These are phyloP conservation scores for Pythium angustatum DNA, from an alignment of 352 stramenopile genomes.

Conservation along the genomic window DNA sequence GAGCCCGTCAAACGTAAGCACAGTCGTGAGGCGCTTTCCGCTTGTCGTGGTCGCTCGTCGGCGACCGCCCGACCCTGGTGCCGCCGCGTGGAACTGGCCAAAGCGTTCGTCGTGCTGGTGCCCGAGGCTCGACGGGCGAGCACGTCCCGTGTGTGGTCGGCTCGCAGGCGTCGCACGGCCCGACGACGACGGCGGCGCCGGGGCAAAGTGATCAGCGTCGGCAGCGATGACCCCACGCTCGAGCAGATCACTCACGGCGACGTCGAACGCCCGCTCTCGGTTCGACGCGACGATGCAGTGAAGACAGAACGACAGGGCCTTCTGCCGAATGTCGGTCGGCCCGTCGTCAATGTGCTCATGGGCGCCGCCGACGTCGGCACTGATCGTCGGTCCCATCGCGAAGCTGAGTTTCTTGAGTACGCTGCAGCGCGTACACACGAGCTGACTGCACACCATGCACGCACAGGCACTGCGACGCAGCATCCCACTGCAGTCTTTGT, in stretches of 20 bases:
- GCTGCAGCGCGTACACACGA: constrained; percentile 31
- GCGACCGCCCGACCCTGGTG: neutral
- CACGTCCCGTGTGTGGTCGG: constrained; percentile 5
- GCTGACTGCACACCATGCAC: constrained; percentile 32
- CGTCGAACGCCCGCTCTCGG: constrained; percentile 21
- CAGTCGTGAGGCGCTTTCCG: constrained; percentile 21
- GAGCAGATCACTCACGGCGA: constrained; percentile 26
- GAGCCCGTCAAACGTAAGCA: constrained; percentile 5
- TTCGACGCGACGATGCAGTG: constrained; percentile 30
- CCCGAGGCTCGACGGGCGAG: constrained; percentile 14
- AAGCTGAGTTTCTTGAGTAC: constrained; percentile 33
- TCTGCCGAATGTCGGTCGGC: constrained; percentile 22
- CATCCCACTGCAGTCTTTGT: constrained; percentile 21
- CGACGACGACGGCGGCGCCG: neutral
- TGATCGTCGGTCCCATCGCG: constrained; percentile 22
- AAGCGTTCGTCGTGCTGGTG: constrained; percentile 16
- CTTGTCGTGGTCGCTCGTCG: constrained; percentile 23
- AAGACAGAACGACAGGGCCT: constrained; percentile 32
- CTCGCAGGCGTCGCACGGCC: constrained; percentile 4
- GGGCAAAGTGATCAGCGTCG: neutral
- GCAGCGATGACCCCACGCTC: constrained; percentile 15
- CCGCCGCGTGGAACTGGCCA: constrained; percentile 21
- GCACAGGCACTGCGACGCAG: constrained; percentile 19
- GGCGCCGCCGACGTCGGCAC: constrained; percentile 10
- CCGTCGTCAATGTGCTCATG: constrained; percentile 8